These are phyloP conservation scores for Psilocybe sp. DNA, from an alignment of 768 basidiomycete species.

Conservation along the genomic window DNA sequence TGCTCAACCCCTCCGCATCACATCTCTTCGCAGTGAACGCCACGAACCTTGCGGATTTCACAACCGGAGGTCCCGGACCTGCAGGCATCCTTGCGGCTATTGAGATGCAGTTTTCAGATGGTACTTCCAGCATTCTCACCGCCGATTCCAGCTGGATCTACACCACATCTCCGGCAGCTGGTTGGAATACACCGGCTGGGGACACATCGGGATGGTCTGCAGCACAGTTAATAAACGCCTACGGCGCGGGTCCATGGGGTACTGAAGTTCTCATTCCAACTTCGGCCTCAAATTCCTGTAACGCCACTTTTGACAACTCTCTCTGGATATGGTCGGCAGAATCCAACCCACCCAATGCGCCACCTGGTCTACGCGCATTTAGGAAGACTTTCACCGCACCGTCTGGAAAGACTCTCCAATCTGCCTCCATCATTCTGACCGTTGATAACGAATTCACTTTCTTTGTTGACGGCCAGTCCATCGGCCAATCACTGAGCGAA, in stretches of 20 bases:
- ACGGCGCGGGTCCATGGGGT: slow-evolving; percentile 26
- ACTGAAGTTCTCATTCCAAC: slow-evolving; percentile 17
- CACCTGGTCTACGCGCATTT: slow-evolving; percentile 24
- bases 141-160: no score
- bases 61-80: slow-evolving; percentile 9
- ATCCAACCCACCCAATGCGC: slow-evolving; percentile 11
- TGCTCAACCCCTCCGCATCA: slow-evolving; percentile 11
- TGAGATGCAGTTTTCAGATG: no score
- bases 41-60: slow-evolving; percentile 20
- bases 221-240: slow-evolving; percentile 14
- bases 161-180: no score
- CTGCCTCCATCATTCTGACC: slow-evolving; percentile 19
- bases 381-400: slow-evolving; percentile 21
- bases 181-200: neutral
- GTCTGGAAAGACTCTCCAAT: slow-evolving; percentile 19
- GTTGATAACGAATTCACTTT: slow-evolving; percentile 26
- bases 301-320: slow-evolving; percentile 15
- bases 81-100: no score
- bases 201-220: slow-evolving; percentile 21
- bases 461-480: slow-evolving; percentile 22
- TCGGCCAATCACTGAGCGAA: slow-evolving; percentile 13
- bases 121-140: no score
- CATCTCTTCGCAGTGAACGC: slow-evolving; percentile 26
- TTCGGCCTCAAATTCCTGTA: slow-evolving; percentile 8
- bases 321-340: slow-evolving; percentile 28